A percentile compares a stretch with the other conserved stretches of the same genome.
phyloP scores from a whole-genome alignment of 139 green algal species.

The Edaphochlamys debaryana region DNA sequence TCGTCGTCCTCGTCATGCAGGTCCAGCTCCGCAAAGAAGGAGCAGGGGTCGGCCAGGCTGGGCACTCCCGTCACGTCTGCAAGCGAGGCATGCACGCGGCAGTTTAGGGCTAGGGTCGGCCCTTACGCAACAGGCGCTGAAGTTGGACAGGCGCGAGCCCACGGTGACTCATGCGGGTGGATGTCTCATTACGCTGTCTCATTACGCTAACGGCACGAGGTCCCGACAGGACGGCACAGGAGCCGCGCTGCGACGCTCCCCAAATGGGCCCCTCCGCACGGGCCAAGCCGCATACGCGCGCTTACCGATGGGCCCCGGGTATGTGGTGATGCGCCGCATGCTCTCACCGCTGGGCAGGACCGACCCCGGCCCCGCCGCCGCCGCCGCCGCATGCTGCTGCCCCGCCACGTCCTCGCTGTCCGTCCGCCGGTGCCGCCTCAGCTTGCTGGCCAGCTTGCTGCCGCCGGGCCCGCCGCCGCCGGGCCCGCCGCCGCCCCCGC shows the following conservation, averaged over 20 bases:
- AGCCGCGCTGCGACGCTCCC: no score
- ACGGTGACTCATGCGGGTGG: no score
- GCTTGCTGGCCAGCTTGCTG: slow-evolving; percentile 28
- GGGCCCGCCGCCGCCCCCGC: neutral
- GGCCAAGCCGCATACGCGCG: no score
- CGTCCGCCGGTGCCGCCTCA: slow-evolving; percentile 53
- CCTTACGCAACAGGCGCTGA: no score
- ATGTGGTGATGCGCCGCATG: slow-evolving; percentile 40
- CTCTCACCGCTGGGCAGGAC: neutral
- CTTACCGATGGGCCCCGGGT: neutral
- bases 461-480: neutral
- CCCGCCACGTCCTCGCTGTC: slow-evolving; percentile 36
- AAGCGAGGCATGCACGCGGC: no score
- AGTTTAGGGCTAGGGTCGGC: no score
- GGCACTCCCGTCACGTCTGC: neutral
- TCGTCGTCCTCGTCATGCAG: slow-evolving; percentile 10
- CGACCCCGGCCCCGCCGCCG: neutral
- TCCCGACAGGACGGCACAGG: no score
- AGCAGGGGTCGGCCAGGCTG: neutral
- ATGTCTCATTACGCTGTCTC: no score
- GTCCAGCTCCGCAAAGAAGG: slow-evolving; percentile 19
- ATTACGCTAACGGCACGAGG: no score
- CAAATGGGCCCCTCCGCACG: no score
- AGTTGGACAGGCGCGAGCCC: no score
- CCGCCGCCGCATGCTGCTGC: neutral